Conservation (phyloP, 345 rosid species). For the Kandelia obovata region DNA sequence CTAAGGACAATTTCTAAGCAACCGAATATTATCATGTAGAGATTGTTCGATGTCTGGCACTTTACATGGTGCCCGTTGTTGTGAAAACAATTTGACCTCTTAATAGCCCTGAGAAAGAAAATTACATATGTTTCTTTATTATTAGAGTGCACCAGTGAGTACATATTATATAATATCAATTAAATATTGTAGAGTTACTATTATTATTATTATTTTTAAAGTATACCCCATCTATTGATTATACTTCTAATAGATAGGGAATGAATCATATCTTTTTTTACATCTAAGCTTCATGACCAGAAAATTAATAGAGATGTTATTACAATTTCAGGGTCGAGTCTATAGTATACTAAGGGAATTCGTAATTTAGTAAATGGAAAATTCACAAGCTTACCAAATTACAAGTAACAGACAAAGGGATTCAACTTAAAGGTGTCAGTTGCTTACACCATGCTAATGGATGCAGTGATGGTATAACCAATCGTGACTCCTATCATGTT, state of each 20-base stretch:
- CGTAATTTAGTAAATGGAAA: too few species aligned
- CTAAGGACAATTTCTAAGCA: constrained; percentile 62
- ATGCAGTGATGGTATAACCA: constrained; percentile 92
- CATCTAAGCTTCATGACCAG: too few species aligned
- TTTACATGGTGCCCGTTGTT: constrained; percentile 53
- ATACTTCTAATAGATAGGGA: too few species aligned
- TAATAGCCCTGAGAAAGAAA: constrained; percentile 53
- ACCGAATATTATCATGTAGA: constrained; percentile 67
- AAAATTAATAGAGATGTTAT: too few species aligned
- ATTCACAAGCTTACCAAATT: too few species aligned
- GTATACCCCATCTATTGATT: too few species aligned
- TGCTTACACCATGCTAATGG: constrained; percentile 92
- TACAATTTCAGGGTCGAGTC: too few species aligned
- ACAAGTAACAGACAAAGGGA: too few species aligned
- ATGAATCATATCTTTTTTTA: too few species aligned
- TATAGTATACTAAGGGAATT: too few species aligned
- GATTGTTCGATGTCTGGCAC: constrained; percentile 59
- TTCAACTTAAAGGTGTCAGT: neutral
- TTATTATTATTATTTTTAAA: too few species aligned
- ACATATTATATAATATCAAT: neutral
- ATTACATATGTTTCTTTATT: neutral
- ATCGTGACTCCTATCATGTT: constrained; percentile 65
- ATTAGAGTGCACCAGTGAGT: neutral
- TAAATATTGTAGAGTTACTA: too few species aligned
- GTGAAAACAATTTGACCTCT: constrained; percentile 77